These are phyloP conservation scores for Globisporangium echinulatum DNA, from an alignment of 352 stramenopile species.

Conservation along the genomic window DNA sequence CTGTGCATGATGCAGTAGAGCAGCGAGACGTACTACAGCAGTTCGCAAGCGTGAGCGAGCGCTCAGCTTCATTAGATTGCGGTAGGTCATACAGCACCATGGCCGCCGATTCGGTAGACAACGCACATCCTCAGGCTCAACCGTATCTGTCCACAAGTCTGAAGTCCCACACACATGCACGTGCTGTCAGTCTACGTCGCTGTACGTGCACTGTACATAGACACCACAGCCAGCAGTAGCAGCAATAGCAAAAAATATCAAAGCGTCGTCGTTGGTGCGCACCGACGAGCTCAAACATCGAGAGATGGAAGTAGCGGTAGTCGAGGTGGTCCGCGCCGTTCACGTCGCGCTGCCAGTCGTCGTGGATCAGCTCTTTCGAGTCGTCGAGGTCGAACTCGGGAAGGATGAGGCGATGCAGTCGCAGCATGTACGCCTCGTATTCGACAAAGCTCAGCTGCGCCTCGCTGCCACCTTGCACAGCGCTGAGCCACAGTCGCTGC, in stretches of 20 bases:
- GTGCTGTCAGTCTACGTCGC: too few species aligned
- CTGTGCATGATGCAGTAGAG: slow-evolving; percentile 74
- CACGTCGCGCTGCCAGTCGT: slow-evolving; percentile 66
- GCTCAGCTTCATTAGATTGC: neutral
- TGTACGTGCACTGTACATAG: too few species aligned
- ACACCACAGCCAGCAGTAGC: neutral
- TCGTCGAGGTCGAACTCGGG: slow-evolving; percentile 61
- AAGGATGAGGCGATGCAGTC: slow-evolving; percentile 68
- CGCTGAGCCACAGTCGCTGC: slow-evolving; percentile 61
- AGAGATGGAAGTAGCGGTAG: slow-evolving; percentile 73
- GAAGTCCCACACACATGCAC: neutral
- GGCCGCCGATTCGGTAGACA: neutral
- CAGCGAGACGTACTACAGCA: slow-evolving; percentile 60
- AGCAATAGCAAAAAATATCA: neutral
- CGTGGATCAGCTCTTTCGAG: slow-evolving; percentile 55
- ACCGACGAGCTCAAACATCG: slow-evolving; percentile 81
- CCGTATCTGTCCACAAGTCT: slow-evolving; percentile 66
- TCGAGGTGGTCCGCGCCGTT: slow-evolving; percentile 41
- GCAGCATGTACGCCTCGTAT: slow-evolving; percentile 70
- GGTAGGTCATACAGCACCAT: neutral
- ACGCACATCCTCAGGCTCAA: slow-evolving; percentile 61
- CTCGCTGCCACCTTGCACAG: slow-evolving; percentile 16
- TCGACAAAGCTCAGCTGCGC: slow-evolving; percentile 33
- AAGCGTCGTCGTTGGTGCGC: slow-evolving; percentile 2
- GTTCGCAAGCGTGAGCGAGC: neutral